phyloP scores from a whole-genome alignment of 2,329 filamentous ascomycete species.

The Erysiphe neolycopersici region DNA sequence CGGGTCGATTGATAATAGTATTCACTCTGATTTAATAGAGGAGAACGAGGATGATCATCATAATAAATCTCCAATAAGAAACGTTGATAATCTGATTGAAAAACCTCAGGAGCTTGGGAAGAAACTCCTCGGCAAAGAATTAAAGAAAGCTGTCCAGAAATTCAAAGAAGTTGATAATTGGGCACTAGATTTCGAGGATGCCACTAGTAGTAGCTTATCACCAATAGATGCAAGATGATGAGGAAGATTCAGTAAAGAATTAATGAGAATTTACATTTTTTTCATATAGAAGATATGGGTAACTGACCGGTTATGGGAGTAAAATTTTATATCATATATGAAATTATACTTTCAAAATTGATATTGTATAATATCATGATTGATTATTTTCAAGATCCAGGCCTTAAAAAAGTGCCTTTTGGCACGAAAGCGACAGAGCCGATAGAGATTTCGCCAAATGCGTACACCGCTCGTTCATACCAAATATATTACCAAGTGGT shows the following conservation, averaged over 20 bases:
- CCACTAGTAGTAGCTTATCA: conserved; percentile 25
- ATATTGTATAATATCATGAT: too few species aligned
- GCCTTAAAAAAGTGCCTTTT: too few species aligned
- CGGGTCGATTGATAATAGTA: not conserved
- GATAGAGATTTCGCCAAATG: too few species aligned
- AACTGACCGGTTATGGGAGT: too few species aligned
- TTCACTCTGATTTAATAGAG: conserved; percentile 26
- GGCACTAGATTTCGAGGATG: conserved; percentile 40
- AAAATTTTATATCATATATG: too few species aligned
- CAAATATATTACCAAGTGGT: too few species aligned
- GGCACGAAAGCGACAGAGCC: too few species aligned
- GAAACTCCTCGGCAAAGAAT: conserved; percentile 16
- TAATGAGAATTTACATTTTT: too few species aligned
- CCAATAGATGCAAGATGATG: conserved; percentile 23
- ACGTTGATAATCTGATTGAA: conserved; percentile 16
- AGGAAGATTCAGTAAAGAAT: not conserved
- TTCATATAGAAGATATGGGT: too few species aligned
- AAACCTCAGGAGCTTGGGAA: conserved; percentile 16
- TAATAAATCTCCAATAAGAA: conserved; percentile 18
- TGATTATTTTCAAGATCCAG: too few species aligned
- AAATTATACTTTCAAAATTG: too few species aligned
- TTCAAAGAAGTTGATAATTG: conserved; percentile 44
- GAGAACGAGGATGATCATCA: conserved; percentile 18
- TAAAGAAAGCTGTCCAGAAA: conserved; percentile 31
- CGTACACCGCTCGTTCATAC: too few species aligned